These are phyloP conservation scores for Malania oleifera DNA, from an alignment of 164 flowering plant genomes.

Conservation along the genomic window DNA sequence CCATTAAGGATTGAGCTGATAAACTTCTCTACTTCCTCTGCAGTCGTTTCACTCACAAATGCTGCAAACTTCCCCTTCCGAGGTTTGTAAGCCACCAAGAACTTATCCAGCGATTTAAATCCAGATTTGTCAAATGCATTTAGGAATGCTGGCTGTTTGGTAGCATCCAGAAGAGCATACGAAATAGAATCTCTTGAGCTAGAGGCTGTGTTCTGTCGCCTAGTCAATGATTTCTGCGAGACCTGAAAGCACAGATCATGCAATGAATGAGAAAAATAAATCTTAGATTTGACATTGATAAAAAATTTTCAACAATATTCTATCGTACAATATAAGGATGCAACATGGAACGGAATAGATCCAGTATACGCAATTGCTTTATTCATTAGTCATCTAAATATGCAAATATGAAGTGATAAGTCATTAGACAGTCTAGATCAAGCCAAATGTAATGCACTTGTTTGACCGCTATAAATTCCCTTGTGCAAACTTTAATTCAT, in stretches of 20 bases:
- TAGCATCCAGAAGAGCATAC: slow-evolving; percentile 66
- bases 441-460: no score
- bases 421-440: no score
- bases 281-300: no score
- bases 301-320: no score
- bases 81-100: slow-evolving; percentile 80
- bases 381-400: no score
- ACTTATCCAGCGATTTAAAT: slow-evolving; percentile 49
- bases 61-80: slow-evolving; percentile 64
- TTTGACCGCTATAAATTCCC: no score
- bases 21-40: slow-evolving; percentile 65
- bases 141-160: slow-evolving; percentile 59
- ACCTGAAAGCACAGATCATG: slow-evolving; percentile 51
- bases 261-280: no score
- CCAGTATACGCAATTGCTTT: no score
- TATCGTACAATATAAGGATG: no score
- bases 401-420: no score
- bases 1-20: slow-evolving; percentile 70
- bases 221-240: slow-evolving; percentile 71
- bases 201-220: slow-evolving; percentile 37
- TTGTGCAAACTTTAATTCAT: no score
- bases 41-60: slow-evolving; percentile 34
- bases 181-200: slow-evolving; percentile 49
- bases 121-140: slow-evolving; percentile 62
- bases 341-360: no score